Evolutionary conservation across 2,329 filamentous ascomycete genomes (phyloP), one percentile per base, ranked within the genome.

Genomic region (Dothidotthia symphoricarpi): DNA sequence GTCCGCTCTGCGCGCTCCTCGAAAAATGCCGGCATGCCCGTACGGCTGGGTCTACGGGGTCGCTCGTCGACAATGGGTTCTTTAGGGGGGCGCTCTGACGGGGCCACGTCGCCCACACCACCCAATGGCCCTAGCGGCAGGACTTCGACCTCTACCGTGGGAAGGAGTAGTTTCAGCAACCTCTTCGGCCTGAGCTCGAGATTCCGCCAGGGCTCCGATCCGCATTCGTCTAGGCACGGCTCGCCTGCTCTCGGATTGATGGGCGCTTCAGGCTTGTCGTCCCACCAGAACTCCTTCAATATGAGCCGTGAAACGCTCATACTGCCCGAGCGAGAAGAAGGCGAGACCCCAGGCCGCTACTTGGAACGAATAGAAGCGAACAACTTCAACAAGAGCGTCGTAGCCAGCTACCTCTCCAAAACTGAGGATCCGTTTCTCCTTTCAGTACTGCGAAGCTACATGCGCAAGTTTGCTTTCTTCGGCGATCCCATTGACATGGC

Each of bases 401-500:
- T 98, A 52, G 90, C 89, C 11, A 86, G 85, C 31, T 81, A 88
- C 12, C 71, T 98, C 16, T 91, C 88, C 13, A 95, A 94, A 60
- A 86, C 82, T n/a, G 80, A 80, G 2, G 91, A 98, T 55, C 70
- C 82, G 0, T 98, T 97, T 64, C 86, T 83, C 31, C 80, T 83
- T 42, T 82, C 87, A 1, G 89, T 95, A 3, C 69, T 98, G 39
- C 81, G 91, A 43, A 96, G 91, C 61, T 97, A 95, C 61, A 97
- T 97, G 85, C 82, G 91, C 36, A 85, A 85, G 14, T 97, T 97
- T 66, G 82, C 84, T 35, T 97, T 97, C 69, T 97, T 96, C 57
- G 90, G 88, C 17, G 91, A 97, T 55, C 93, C 93, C 0, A 91
- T 98, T 73, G 93, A 98, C 63, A 97, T 98, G 89, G 87, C 91